Conservation (phyloP, 208 protist genomes). For the Hexamita inflata region DNA sequence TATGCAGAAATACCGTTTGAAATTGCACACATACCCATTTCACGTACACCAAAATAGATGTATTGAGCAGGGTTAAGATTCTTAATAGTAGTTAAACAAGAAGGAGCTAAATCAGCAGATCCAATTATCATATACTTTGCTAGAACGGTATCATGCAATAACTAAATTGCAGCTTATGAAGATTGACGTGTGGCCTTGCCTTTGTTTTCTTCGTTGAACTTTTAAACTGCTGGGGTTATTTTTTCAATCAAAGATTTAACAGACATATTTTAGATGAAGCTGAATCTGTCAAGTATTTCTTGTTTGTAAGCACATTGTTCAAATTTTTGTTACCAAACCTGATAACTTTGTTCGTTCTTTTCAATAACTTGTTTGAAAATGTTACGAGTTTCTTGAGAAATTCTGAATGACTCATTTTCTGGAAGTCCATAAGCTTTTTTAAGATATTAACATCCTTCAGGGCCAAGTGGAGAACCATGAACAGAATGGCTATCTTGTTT, state of each 20-base stretch:
- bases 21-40: conserved; percentile 91
- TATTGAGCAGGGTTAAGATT: conserved; percentile 51
- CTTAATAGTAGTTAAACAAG: conserved; percentile 77
- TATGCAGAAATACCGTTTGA: conserved; percentile 83
- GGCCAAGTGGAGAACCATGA: conserved; percentile 82
- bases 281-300: neutral
- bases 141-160: neutral
- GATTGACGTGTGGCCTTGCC: conserved; percentile 3
- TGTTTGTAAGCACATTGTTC: conserved; percentile 13
- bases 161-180: neutral
- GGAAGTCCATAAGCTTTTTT: conserved; percentile 47
- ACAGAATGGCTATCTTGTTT: conserved; percentile 72
- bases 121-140: conserved; percentile 71
- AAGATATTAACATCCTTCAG: conserved; percentile 31
- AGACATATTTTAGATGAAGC: neutral
- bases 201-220: neutral
- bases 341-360: neutral
- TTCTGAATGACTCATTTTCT: conserved; percentile 65
- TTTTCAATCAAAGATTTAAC: neutral
- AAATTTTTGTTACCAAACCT: neutral
- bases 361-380: conserved; percentile 50
- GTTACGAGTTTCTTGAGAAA: conserved; percentile 64
- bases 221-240: too few relatives aligned
- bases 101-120: conserved; percentile 85
- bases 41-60: conserved; percentile 91